Evolutionary conservation across 1,284 basidiomycete species (phyloP).

Genomic region (Heterobasidion occidentale): DNA sequence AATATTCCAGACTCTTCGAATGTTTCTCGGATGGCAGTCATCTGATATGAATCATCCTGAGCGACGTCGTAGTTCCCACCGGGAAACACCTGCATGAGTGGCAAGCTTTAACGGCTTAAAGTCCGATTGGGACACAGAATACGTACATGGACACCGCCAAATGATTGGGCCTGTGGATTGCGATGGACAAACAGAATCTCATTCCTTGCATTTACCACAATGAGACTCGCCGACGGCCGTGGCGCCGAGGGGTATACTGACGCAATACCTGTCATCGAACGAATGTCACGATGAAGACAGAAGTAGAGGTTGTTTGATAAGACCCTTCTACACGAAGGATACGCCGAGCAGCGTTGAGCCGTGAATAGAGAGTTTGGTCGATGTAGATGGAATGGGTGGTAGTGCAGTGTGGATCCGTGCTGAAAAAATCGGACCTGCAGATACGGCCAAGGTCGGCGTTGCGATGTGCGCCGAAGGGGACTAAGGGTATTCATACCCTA

Average conservation of each 20-base stretch:
- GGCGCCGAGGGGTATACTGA: conserved; percentile 9
- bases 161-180: conserved; percentile 52
- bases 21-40: conserved; percentile 65
- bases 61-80: conserved; percentile 57
- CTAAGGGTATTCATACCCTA: too few relatives aligned
- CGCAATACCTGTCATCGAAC: background rate
- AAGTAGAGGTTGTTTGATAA: too few relatives aligned
- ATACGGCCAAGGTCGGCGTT: too few relatives aligned
- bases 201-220: conserved; percentile 55
- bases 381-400: too few relatives aligned
- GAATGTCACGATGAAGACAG: background rate
- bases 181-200: conserved; percentile 63
- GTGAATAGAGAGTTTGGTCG: too few relatives aligned
- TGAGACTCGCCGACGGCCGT: conserved; percentile 55
- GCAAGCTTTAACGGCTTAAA: background rate
- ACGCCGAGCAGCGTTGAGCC: too few relatives aligned
- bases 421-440: too few relatives aligned
- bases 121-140: conserved; percentile 14
- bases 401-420: too few relatives aligned
- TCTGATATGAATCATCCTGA: conserved; percentile 46
- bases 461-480: too few relatives aligned
- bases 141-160: conserved; percentile 55
- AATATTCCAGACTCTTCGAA: conserved; percentile 68
- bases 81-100: conserved; percentile 47
- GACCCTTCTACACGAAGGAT: too few relatives aligned